Percentiles rank a stretch among this genome's conserved stretches.
phyloP scores from a whole-genome alignment of 2,329 filamentous ascomycete genomes.

The Colletotrichum sidae region DNA sequence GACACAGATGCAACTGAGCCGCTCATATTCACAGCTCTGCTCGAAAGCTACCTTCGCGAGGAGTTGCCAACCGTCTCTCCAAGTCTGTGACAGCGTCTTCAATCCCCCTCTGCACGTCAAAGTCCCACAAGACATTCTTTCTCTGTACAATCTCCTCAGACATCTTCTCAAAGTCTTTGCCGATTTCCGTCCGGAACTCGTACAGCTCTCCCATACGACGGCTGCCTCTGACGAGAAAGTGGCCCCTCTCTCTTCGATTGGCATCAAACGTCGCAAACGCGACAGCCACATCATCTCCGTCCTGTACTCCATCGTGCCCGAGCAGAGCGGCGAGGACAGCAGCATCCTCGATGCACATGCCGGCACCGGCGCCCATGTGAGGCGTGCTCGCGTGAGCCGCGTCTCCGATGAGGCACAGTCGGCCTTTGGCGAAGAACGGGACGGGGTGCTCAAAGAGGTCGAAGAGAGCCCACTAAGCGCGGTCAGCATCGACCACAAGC shows the following conservation, averaged over 20 bases:
- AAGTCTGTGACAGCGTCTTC: neutral
- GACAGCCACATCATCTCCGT: conserved; percentile 48
- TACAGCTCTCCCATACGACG: conserved; percentile 57
- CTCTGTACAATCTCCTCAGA: neutral
- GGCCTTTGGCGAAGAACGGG: conserved; percentile 53
- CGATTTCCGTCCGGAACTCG: conserved; percentile 52
- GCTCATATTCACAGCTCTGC: neutral
- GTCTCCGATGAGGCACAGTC: conserved; percentile 67
- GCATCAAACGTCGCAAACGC: conserved; percentile 65
- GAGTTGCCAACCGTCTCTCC: neutral
- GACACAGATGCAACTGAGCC: neutral
- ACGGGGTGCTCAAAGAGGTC: conserved; percentile 58
- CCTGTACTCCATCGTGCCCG: conserved; percentile 51
- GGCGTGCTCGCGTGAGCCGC: conserved; percentile 73
- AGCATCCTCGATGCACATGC: conserved; percentile 67
- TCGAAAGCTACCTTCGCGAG: neutral
- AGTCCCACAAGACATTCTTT: neutral
- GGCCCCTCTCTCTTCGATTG: conserved; percentile 58
- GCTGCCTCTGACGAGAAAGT: conserved; percentile 63
- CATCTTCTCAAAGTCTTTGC: conserved; percentile 10
- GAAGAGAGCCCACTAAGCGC: conserved; percentile 57
- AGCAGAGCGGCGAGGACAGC: conserved; percentile 59
- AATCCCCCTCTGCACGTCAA: conserved; percentile 1
- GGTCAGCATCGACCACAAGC: neutral
- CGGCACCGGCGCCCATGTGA: conserved; percentile 69